Conservation (phyloP, 768 basidiomycete genomes). For the Pleurotus ostreatus region DNA sequence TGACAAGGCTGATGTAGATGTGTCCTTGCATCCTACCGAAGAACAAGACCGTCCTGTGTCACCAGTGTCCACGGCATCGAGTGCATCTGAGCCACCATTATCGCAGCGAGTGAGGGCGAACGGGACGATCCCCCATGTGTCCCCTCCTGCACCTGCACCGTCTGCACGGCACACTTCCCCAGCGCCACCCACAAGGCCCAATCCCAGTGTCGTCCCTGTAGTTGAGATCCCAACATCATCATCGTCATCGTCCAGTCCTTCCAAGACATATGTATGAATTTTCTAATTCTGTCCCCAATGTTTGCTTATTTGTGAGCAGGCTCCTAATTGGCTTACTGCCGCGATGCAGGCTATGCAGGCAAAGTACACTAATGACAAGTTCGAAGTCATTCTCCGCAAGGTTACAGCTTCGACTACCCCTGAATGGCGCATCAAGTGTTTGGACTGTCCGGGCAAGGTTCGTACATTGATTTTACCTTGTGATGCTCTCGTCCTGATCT, state of each 20-base stretch:
- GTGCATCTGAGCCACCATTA: constrained; percentile 70
- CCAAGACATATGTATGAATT: constrained; percentile 19
- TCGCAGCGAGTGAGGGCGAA: constrained; percentile 63
- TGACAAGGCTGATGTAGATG: constrained; percentile 32
- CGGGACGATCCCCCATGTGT: constrained; percentile 33
- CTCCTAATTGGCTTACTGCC: constrained; percentile 66
- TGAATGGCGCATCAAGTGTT: constrained; percentile 90
- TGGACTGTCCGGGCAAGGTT: constrained; percentile 93
- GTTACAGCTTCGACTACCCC: constrained; percentile 47
- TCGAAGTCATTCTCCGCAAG: constrained; percentile 71
- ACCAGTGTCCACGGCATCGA: constrained; percentile 71
- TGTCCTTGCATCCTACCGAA: constrained; percentile 25
- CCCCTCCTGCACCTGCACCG: constrained; percentile 9
- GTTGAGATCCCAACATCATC: constrained; percentile 21
- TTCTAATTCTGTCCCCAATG: constrained; percentile 3
- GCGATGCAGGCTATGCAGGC: constrained; percentile 67
- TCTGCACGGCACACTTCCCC: constrained; percentile 2
- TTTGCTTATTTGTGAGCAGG: constrained; percentile 17
- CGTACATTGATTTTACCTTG: constrained; percentile 14
- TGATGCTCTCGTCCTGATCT: constrained; percentile 9
- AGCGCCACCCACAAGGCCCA: constrained; percentile 2
- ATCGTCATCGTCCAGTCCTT: constrained; percentile 15
- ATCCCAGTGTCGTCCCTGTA: not conserved
- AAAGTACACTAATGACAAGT: constrained; percentile 77
- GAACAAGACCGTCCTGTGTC: constrained; percentile 58